Base-by-base conservation (phyloP, 805 yeast species). In the Pichia phayaonensis region DNA sequence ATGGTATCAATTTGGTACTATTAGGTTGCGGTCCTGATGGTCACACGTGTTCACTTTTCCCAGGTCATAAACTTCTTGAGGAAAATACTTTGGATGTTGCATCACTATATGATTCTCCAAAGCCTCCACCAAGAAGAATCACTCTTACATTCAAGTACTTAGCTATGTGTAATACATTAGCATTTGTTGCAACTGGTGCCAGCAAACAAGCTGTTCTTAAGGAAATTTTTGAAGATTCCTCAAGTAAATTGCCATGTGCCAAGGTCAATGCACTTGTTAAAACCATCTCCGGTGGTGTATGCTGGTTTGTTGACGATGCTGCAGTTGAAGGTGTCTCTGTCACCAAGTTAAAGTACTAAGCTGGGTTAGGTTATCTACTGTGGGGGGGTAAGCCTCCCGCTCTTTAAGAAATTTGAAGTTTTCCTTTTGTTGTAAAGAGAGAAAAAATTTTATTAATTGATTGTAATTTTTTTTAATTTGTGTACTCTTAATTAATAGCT, bases 11-110 rank as follows among this genome's bases (percentile, higher is more conserved):
- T 66, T 70, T 89, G 59, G 71, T 90, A 22, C 70, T 89, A 50
- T 74, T 90, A 55, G 97, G 97, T 22, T 86, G 94, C 65, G 97
- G 97, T 8, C 97, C 97, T 36, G 97, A 90, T 62, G 97, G 97
- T 39, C 97, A 90, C 67, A 90, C 96, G 6, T 87, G 96, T 70
- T 90, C 97, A 1, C 72, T 90, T 55, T 90, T 90, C 78, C 97
- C 97, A 13, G 90, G 84, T 39, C 96, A 89, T 65, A 60, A 66
- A 53, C 73, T 88, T 59, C 72, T 90, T 50, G 56, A 75, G 38
- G 92, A 84, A 62, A 65, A 69, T 26, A 46, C 64, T 11, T 70
- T 73, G 53, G 66, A 68, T 41, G 83, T 90, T 51, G 80, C 90
- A 11, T 69, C 79, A 60, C 79, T 90, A 55, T 73, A 75, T 46